These are phyloP conservation scores for Leptographium wingfieldii DNA, from an alignment of 2,329 filamentous ascomycete species.

Conservation along the genomic window DNA sequence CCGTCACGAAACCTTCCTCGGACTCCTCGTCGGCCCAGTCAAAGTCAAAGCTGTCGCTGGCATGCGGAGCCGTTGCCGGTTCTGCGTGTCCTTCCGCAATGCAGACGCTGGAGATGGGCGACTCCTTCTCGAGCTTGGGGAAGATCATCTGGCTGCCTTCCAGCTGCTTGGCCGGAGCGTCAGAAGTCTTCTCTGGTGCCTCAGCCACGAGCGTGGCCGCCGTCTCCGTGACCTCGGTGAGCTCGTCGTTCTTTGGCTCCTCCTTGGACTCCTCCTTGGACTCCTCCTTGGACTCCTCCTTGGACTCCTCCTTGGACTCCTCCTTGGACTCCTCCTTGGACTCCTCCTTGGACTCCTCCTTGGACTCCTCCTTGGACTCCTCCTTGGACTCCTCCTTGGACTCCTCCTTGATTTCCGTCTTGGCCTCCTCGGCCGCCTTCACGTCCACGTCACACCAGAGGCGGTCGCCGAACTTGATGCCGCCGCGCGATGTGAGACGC, in stretches of 20 bases:
- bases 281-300: conserved; percentile 18
- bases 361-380: conserved; percentile 16
- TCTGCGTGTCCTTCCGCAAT: conserved; percentile 36
- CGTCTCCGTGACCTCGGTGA: conserved; percentile 7
- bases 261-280: conserved; percentile 8
- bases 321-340: conserved; percentile 17
- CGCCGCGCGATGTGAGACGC: conserved; percentile 75
- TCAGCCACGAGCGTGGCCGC: conserved; percentile 46
- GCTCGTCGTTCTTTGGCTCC: conserved; percentile 54
- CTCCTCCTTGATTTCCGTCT: conserved; percentile 11
- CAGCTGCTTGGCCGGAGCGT: conserved; percentile 13
- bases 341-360: conserved; percentile 32
- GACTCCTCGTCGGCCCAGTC: conserved; percentile 48
- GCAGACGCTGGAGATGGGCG: conserved; percentile 68
- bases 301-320: conserved; percentile 6
- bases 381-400: conserved; percentile 11
- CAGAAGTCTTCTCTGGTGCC: conserved; percentile 35
- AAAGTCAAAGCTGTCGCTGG: conserved; percentile 35
- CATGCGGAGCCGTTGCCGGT: background rate
- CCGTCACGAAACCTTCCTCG: conserved; percentile 75
- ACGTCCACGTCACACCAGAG: conserved; percentile 91
- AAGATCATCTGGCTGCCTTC: conserved; percentile 75
- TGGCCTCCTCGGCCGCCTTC: conserved; percentile 25
- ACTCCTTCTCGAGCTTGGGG: conserved; percentile 91
- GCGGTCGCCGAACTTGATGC: conserved; percentile 77